Evolutionary conservation across 2,329 filamentous ascomycete genomes (phyloP), one percentile per base, ranked within the genome.

Genomic region (Endocalyx cinctus): DNA sequence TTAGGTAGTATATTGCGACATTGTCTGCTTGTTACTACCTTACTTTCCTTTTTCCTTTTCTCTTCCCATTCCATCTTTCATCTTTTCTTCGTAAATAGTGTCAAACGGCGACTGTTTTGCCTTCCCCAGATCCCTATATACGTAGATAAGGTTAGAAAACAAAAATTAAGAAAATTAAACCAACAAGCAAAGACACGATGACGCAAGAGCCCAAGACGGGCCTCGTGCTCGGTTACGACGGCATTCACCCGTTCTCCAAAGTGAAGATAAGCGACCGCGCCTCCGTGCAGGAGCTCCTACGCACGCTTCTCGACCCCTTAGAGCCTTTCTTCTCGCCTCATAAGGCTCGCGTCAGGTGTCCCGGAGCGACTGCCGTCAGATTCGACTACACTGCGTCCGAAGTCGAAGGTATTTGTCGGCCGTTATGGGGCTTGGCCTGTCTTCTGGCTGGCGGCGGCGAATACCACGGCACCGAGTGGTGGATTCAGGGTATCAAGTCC

Each of bases 321-420:
- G 68, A 79, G 38, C 73, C 79, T 3, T 84, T 84, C 58, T 85
- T 87, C 59, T 87, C 84, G 1, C 77, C 79, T 0, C 53, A 66
- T 27, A 74, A 75, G 50, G 77, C 80, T 10, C 69, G 83, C 29
- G 71, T 88, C 29, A 79, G 77, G 49, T 74, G 81, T 16, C 74
- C 74, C 1, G 84, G 84, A 5, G 76, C 73, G 11, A 86, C 83
- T 0, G 83, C 82, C 13, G 85, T 86, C 14, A 70, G 83, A 17
- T 89, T 88, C 55, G 85, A 89, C 52, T 80, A 87, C 55, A 75
- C 78, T 2, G 84, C 82, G 7, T 83, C 84, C 2, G 83, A 88
- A 51, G 73, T 89, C 20, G 85, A 90, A 59, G 84, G 84, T 16
- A 80, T 81, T 50, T 82, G 79, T 27, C 74, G 85, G 2, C 84